phyloP scores from a whole-genome alignment of 306 rosid species.

The Prunus kanzakura region DNA sequence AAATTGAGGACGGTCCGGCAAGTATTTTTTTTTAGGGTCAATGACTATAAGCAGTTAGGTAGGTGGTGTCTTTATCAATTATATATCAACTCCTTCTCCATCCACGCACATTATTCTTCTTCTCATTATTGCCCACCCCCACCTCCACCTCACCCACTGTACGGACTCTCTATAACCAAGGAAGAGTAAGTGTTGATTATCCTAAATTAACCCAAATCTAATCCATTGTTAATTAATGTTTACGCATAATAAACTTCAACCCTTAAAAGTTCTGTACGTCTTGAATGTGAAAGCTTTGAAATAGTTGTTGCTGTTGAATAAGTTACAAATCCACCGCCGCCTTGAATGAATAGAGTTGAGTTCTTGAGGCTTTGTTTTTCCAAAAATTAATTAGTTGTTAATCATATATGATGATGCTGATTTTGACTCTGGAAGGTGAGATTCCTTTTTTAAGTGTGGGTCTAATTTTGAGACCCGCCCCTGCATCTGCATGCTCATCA shows the following conservation, averaged over 20 bases:
- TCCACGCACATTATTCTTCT: constrained; percentile 41
- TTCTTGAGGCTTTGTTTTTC: not conserved
- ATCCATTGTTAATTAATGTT: not conserved
- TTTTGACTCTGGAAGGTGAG: not conserved
- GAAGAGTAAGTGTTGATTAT: constrained; percentile 8
- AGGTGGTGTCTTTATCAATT: constrained; percentile 4
- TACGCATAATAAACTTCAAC: not conserved
- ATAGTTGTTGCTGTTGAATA: not conserved
- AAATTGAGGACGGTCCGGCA: not conserved
- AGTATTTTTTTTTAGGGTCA: not conserved
- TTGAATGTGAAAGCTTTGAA: too few species aligned
- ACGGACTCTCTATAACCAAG: constrained; percentile 12
- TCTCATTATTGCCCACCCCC: constrained; percentile 37
- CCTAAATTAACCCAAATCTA: not conserved
- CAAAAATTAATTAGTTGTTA: not conserved
- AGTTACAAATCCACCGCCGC: not conserved
- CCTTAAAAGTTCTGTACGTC: not conserved
- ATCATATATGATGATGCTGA: not conserved
- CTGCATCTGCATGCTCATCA: constrained; percentile 51
- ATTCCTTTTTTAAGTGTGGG: constrained; percentile 1
- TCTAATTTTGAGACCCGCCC: constrained; percentile 17
- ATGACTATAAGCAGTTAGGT: constrained; percentile 11
- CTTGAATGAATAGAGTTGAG: not conserved
- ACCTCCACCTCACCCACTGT: constrained; percentile 23
- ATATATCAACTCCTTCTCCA: not conserved